Conservation (phyloP, 352 stramenopile genomes). For the Phytophthora macrochlamydospora region DNA sequence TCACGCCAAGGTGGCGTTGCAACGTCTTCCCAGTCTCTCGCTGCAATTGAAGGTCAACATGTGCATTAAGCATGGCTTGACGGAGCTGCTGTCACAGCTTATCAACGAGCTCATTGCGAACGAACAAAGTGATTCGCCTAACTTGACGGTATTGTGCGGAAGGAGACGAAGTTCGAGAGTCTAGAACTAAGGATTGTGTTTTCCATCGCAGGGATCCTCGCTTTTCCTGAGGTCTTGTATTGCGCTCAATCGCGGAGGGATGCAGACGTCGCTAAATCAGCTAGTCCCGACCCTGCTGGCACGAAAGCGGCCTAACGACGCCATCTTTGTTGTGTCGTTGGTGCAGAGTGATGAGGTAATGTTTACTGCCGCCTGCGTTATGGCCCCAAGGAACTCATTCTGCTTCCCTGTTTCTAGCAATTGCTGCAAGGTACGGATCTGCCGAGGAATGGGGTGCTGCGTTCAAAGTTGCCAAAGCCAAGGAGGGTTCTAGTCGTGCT, state of each 20-base stretch:
- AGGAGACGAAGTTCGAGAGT: too few relatives aligned
- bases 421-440: constrained; percentile 29
- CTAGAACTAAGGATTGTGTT: background rate
- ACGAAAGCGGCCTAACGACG: constrained; percentile 40
- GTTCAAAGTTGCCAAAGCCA: constrained; percentile 29
- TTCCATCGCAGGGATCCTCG: constrained; percentile 49
- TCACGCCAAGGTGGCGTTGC: constrained; percentile 43
- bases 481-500: constrained; percentile 9
- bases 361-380: background rate
- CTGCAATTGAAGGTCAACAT: constrained; percentile 60
- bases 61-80: constrained; percentile 66
- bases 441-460: constrained; percentile 31
- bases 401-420: constrained; percentile 9
- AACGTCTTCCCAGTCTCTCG: constrained; percentile 43
- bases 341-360: constrained; percentile 51
- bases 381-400: background rate
- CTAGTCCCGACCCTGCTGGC: constrained; percentile 27
- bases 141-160: constrained; percentile 42
- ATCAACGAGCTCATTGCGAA: constrained; percentile 25
- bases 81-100: constrained; percentile 44
- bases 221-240: constrained; percentile 63
- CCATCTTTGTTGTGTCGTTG: constrained; percentile 57
- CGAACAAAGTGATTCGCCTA: constrained; percentile 42
- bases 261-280: constrained; percentile 23
- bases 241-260: constrained; percentile 41